Evolutionary conservation across 2,329 filamentous ascomycete genomes (phyloP).

Genomic region (Calonectria pseudoreteaudii): DNA sequence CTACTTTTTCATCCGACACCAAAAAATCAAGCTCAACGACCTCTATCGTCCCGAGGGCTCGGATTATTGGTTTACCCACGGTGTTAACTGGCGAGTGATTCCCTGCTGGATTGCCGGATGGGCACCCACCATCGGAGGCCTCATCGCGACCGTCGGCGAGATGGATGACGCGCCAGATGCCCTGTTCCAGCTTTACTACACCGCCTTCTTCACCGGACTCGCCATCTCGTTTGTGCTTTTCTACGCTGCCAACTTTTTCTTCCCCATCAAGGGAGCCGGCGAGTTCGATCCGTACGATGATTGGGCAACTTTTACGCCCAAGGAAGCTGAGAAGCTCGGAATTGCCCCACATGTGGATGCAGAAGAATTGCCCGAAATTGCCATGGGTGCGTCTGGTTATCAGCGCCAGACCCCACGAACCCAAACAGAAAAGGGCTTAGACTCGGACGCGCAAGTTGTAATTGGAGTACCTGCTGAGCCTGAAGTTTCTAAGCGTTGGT

Average conservation of each 20-base stretch:
- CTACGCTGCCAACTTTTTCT: constrained; percentile 4
- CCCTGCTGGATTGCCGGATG: constrained; percentile 15
- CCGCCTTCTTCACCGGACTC: constrained; percentile 7
- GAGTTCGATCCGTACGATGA: constrained; percentile 21
- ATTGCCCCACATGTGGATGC: constrained; percentile 10
- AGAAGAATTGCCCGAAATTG: not conserved
- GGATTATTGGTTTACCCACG: constrained; percentile 51
- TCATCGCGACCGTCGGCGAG: not conserved
- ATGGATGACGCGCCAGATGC: not conserved
- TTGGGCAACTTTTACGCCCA: constrained; percentile 18
- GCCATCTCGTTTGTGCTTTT: constrained; percentile 6
- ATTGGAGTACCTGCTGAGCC: not conserved
- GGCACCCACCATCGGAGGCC: constrained; percentile 11
- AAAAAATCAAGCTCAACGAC: constrained; percentile 51
- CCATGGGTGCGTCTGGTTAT: constrained; percentile 3
- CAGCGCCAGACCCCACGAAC: not conserved
- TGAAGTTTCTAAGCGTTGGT: not conserved
- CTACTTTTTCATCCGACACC: constrained; percentile 47
- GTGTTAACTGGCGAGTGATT: constrained; percentile 45
- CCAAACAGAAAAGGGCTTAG: not conserved
- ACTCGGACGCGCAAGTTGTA: not conserved
- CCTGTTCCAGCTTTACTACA: constrained; percentile 13
- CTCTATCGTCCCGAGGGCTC: constrained; percentile 45
- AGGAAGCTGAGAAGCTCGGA: constrained; percentile 12
- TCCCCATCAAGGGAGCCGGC: constrained; percentile 4